phyloP scores from a whole-genome alignment of 257 asterid species.

The Lavandula angustifolia region DNA sequence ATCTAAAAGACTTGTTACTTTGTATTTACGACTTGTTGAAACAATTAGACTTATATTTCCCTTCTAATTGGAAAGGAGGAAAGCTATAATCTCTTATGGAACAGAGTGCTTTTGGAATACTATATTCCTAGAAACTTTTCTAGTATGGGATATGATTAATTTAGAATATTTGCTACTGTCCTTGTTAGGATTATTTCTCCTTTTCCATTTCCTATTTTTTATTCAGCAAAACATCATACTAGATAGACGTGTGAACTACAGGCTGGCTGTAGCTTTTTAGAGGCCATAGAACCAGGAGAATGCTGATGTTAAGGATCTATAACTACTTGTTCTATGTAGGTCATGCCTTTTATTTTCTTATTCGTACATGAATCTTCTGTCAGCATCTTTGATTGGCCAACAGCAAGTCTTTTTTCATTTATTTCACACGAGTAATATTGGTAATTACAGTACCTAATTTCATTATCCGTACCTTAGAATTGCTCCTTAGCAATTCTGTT shows the following conservation, averaged over 20 bases:
- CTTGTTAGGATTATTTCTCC: conserved; percentile 6
- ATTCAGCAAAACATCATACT: not conserved
- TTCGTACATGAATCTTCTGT: not conserved
- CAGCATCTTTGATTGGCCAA: not conserved
- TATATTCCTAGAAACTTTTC: conserved; percentile 1
- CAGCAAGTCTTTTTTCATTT: not conserved
- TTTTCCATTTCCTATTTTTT: conserved; percentile 19
- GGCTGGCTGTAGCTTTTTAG: conserved; percentile 8
- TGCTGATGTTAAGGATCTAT: not conserved
- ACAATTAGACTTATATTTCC: too few relatives aligned
- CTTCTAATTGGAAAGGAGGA: too few relatives aligned
- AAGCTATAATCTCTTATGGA: not conserved
- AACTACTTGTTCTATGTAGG: not conserved
- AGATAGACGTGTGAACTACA: conserved; percentile 11
- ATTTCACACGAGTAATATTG: not conserved
- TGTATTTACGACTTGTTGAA: too few relatives aligned
- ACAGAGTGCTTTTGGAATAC: not conserved
- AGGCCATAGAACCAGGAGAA: not conserved
- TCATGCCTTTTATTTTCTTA: not conserved
- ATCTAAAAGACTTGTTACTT: too few relatives aligned
- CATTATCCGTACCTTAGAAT: not conserved
- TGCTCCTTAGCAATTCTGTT: conserved; percentile 8
- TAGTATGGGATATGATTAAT: not conserved
- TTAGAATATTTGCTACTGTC: not conserved
- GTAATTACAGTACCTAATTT: not conserved